These are phyloP conservation scores for Salix dunnii DNA, from an alignment of 345 rosid genomes.

Conservation along the genomic window DNA sequence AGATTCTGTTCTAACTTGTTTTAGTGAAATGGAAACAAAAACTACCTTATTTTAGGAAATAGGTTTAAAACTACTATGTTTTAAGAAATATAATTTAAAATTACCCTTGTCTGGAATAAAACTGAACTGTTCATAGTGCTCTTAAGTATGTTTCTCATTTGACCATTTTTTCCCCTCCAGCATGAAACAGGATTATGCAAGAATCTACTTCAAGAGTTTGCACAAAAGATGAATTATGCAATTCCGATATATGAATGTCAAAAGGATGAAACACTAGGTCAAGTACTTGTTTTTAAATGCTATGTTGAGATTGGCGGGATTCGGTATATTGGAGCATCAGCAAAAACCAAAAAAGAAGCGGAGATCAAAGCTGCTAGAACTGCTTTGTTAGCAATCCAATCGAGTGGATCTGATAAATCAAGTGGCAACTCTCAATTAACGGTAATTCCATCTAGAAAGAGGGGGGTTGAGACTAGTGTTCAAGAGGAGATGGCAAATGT, in stretches of 20 bases:
- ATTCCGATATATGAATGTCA: conserved; percentile 62
- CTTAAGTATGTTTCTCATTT: background rate
- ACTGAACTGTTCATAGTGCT: background rate
- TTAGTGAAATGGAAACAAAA: too few species aligned
- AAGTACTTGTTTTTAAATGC: conserved; percentile 44
- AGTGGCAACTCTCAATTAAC: conserved; percentile 49
- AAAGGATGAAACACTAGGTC: conserved; percentile 44
- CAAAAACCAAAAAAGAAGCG: conserved; percentile 74
- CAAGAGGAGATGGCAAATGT: conserved; percentile 34
- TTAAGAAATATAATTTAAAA: too few species aligned
- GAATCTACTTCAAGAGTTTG: conserved; percentile 87
- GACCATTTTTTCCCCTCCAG: conserved; percentile 32
- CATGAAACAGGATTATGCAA: conserved; percentile 85
- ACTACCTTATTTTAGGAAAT: too few species aligned
- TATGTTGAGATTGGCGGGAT: conserved; percentile 81
- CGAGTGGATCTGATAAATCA: conserved; percentile 27
- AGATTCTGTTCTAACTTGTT: too few species aligned
- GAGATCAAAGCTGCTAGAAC: conserved; percentile 92
- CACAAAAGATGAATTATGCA: conserved; percentile 90
- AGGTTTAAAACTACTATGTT: too few species aligned
- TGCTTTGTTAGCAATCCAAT: conserved; percentile 69
- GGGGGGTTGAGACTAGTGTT: conserved; percentile 39
- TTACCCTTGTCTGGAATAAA: too few species aligned
- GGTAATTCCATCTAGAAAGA: conserved; percentile 69
- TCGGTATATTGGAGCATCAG: conserved; percentile 69